Base-by-base conservation (phyloP, 2,329 filamentous ascomycete genomes). In the Chaetomiaceae sp. region DNA sequence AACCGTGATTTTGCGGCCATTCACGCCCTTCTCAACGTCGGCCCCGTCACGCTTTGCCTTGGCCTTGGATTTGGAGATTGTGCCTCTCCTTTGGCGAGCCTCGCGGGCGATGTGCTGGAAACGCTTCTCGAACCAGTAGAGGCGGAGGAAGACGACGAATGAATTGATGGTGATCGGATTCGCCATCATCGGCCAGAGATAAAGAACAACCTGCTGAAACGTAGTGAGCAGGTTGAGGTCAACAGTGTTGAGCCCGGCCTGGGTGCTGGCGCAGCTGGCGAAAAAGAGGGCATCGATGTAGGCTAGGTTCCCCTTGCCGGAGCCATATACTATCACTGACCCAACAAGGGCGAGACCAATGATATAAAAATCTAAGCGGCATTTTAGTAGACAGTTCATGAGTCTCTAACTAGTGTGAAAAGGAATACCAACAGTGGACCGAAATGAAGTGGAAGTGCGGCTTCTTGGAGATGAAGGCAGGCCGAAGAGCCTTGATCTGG, bases 91-190 rank as follows among this genome's bases (percentile, higher is more conserved):
- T 38, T 73, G 76, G 50, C 83, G 81, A 1, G 88, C 84, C 62
- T 95, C 88, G 30, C 78, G 78, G 13, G 87, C 90, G 59, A 96
- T 81, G 62, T 88, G 79, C 66, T 95, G 87, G 66, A 99, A 97
- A 7, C 91, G 83, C 70, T 95, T 96, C 71, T 99, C 91, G 67
- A 99, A 99, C 92, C 92, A 99, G 71, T 96, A 96, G 1, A 99
- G 76, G 23, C 94, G 87, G 13, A 97, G 78, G 62, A 96, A 92
- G 7, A 99, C 94, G 40, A 99, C 90, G 40, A 82, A 87, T 2
- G 87, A 82, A 65, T 95, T 84, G 62, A 96, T 85, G 42, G 87
- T 85, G 56, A 96, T 94, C 0, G 90, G 90, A 46, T 90, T 95
- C 23, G 86, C 84, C 11, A 89, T 62, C 76, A 90, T 85, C 4